A percentile compares a stretch with the other conserved stretches of the same genome.
Conservation (phyloP, 495 filamentous ascomycete genomes). For the Xylaria scruposa region DNA sequence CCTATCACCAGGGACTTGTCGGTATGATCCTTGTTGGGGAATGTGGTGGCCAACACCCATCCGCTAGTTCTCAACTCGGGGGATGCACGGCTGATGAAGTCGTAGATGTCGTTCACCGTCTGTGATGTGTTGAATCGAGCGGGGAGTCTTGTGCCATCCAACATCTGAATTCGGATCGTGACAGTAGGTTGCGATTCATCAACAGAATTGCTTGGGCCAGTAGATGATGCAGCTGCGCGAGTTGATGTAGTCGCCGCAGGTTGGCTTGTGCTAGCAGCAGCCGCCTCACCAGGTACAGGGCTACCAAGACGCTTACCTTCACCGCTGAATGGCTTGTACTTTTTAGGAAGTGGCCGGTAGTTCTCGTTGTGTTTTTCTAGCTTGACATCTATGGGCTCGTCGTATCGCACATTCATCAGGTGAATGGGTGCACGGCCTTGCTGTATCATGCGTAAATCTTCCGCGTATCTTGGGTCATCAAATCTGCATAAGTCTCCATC, state of each 20-base stretch:
- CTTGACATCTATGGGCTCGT: constrained; percentile 90
- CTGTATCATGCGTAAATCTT: constrained; percentile 83
- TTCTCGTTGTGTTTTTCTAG: constrained; percentile 86
- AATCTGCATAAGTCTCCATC: constrained; percentile 90
- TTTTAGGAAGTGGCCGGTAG: constrained; percentile 79
- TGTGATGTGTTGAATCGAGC: constrained; percentile 92
- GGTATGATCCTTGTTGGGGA: constrained; percentile 90
- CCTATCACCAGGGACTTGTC: constrained; percentile 74
- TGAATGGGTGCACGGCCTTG: constrained; percentile 84
- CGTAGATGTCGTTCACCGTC: constrained; percentile 89
- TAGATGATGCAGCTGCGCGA: constrained; percentile 52
- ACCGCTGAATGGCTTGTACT: constrained; percentile 86
- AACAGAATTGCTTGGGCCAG: constrained; percentile 57
- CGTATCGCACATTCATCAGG: constrained; percentile 84
- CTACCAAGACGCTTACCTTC: constrained; percentile 88
- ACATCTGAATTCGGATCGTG: constrained; percentile 85
- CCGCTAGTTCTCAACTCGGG: constrained; percentile 61
- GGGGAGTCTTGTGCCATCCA: constrained; percentile 83
- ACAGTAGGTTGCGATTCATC: constrained; percentile 80
- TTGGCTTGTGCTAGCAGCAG: constrained; percentile 44
- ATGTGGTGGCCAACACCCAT: constrained; percentile 92
- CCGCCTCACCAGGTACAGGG: constrained; percentile 73
- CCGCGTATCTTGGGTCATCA: constrained; percentile 85
- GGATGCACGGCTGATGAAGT: constrained; percentile 76
- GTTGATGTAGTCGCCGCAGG: constrained; percentile 43